Evolutionary conservation across 2,329 filamentous ascomycete species (phyloP).

Genomic region (Colletotrichum tropicale): DNA sequence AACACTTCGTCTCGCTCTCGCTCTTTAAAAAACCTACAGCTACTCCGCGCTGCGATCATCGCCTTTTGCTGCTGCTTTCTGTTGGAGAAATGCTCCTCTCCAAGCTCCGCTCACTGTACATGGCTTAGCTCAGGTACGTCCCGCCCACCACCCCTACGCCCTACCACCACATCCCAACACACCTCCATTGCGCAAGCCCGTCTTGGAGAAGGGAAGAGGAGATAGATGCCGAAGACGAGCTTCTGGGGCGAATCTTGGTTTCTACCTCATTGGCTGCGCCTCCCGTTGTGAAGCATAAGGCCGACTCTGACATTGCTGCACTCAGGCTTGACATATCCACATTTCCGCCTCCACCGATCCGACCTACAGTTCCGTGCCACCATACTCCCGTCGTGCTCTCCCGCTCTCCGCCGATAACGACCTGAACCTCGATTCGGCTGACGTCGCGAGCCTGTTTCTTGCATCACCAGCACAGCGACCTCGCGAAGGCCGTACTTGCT

Average conservation of each 20-base stretch:
- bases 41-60: background rate
- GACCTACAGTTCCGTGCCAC: background rate
- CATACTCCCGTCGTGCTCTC: background rate
- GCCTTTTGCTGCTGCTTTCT: background rate
- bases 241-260: background rate
- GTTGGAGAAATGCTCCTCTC: slow-evolving; percentile 5
- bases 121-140: slow-evolving; percentile 11
- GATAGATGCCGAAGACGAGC: background rate
- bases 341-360: background rate
- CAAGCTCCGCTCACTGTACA: background rate
- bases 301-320: background rate
- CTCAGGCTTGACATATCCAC: background rate
- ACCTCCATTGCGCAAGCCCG: background rate
- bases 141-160: background rate
- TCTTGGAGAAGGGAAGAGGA: background rate
- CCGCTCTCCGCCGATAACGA: slow-evolving; percentile 14
- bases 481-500: background rate
- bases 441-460: background rate
- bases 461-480: background rate
- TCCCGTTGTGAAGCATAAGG: background rate
- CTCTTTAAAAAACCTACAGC: background rate
- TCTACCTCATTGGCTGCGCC: background rate
- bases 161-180: background rate
- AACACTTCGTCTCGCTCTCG: background rate
- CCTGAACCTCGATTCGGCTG: background rate